These are phyloP conservation scores for Phytophthora cryptogea DNA, from an alignment of 352 stramenopile genomes.

Conservation along the genomic window DNA sequence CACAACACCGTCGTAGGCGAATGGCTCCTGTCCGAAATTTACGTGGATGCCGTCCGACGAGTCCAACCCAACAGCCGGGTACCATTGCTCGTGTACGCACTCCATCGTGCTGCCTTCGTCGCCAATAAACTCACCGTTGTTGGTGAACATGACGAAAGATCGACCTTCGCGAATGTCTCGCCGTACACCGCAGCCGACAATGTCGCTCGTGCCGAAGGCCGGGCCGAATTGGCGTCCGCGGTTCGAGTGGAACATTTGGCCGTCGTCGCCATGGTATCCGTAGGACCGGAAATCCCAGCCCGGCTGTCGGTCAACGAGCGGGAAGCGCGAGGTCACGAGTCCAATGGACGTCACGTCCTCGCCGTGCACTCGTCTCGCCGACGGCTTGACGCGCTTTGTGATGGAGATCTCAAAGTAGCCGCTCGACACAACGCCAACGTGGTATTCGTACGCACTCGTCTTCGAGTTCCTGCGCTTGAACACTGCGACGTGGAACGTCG, in stretches of 20 bases:
- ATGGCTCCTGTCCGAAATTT: slow-evolving; percentile 43
- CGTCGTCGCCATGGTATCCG: slow-evolving; percentile 82
- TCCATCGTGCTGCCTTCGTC: slow-evolving; percentile 22
- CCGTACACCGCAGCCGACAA: slow-evolving; percentile 37
- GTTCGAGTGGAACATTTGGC: slow-evolving; percentile 61
- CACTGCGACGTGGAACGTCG: slow-evolving; percentile 38
- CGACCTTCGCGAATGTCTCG: slow-evolving; percentile 24
- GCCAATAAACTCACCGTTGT: slow-evolving; percentile 30
- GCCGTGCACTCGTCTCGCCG: slow-evolving; percentile 30
- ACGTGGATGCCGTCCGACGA: slow-evolving; percentile 37
- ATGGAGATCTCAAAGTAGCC: slow-evolving; percentile 46
- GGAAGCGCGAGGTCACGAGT: slow-evolving; percentile 53
- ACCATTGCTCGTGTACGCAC: slow-evolving; percentile 41
- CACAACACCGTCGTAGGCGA: slow-evolving; percentile 37
- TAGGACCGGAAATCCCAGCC: slow-evolving; percentile 70
- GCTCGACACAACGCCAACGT: slow-evolving; percentile 35
- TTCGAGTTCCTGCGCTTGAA: slow-evolving; percentile 37
- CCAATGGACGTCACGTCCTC: slow-evolving; percentile 63
- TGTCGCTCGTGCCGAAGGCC: slow-evolving; percentile 33
- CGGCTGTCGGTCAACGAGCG: slow-evolving; percentile 62
- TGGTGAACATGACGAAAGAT: slow-evolving; percentile 42
- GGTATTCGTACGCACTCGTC: slow-evolving; percentile 30
- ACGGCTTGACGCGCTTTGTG: slow-evolving; percentile 33
- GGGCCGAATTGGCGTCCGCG: slow-evolving; percentile 35
- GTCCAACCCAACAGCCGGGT: slow-evolving; percentile 35